These are phyloP conservation scores for Centaurea solstitialis DNA, from an alignment of 129 eudicot species.

Conservation along the genomic window DNA sequence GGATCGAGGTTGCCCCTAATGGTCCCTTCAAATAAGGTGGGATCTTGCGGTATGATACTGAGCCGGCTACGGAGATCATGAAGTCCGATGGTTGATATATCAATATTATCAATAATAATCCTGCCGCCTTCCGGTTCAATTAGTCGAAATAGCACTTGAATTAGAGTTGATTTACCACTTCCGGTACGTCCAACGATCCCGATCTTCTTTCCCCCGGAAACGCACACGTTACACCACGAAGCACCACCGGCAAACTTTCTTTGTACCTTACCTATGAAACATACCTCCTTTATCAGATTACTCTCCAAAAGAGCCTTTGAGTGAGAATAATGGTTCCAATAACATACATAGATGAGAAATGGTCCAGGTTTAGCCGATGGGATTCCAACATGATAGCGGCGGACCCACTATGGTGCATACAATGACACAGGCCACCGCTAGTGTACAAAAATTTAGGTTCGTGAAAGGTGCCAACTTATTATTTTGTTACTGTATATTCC, in stretches of 20 bases:
- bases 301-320: background rate
- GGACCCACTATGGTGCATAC: no score
- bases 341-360: no score
- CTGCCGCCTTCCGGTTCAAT: conserved; percentile 82
- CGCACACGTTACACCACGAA: conserved; percentile 70
- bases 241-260: conserved; percentile 81
- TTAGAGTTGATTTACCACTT: conserved; percentile 92
- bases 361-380: no score
- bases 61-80: conserved; percentile 88
- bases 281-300: background rate
- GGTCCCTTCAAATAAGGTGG: conserved; percentile 90
- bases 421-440: no score
- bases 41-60: conserved; percentile 97
- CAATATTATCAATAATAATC: conserved; percentile 82
- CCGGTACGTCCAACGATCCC: conserved; percentile 99
- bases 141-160: conserved; percentile 82
- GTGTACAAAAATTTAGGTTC: no score
- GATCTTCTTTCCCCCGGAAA: conserved; percentile 89
- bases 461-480: no score
- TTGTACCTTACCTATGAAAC: conserved; percentile 72
- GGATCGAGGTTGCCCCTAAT: conserved; percentile 91
- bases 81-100: conserved; percentile 80
- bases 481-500: no score
- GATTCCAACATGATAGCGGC: no score
- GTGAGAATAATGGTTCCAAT: no score